phyloP scores from a whole-genome alignment of 2,329 filamentous ascomycete genomes.

The Colletotrichum zoysiae region DNA sequence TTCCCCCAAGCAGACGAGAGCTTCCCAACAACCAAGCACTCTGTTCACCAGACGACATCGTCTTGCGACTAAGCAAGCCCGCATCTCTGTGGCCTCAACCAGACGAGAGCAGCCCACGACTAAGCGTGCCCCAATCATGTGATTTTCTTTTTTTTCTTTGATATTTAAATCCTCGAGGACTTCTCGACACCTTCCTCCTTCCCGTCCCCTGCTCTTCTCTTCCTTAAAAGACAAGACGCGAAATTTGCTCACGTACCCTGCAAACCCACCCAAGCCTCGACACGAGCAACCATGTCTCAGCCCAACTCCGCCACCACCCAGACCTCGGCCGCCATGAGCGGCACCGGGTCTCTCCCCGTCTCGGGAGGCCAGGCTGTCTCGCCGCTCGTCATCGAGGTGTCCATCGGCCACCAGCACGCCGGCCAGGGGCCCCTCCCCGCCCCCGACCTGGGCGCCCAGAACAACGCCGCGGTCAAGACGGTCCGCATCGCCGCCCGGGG shows the following conservation, averaged over 20 bases:
- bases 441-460: background rate
- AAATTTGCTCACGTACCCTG: background rate
- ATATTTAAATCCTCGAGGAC: background rate
- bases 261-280: background rate
- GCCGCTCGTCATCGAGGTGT: background rate
- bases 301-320: background rate
- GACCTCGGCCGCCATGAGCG: background rate
- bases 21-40: background rate
- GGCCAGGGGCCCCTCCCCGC: background rate
- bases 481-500: background rate
- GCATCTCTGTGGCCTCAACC: background rate
- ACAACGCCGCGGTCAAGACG: background rate
- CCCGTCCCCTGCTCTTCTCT: background rate
- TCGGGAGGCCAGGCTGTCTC: background rate
- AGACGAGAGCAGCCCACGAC: background rate
- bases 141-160: background rate
- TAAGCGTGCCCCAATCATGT: background rate
- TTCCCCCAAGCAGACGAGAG: background rate
- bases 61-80: background rate
- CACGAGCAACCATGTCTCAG: slow-evolving; percentile 1
- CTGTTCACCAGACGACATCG: background rate
- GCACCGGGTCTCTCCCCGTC: background rate
- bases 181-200: background rate
- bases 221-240: background rate
- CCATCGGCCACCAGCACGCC: background rate